Evolutionary conservation across 129 eudicot species (phyloP), one percentile per base, ranked within the genome.

Genomic region (Pittosporum tobira): DNA sequence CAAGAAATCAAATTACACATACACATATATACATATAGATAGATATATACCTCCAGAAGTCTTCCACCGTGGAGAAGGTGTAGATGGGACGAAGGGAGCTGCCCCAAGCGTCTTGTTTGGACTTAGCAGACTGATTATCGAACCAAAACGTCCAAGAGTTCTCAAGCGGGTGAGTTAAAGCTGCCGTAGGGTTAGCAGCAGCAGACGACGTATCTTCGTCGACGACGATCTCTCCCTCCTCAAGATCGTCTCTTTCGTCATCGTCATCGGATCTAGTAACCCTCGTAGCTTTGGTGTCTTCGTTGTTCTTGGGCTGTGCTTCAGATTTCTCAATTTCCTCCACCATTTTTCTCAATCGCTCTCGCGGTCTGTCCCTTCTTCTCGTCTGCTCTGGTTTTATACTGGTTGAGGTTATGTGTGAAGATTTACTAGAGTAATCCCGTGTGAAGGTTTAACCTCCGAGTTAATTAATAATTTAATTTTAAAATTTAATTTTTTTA

Each of bases 11-110:
- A n/a, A n/a, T n/a, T n/a, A n/a, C n/a, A n/a, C n/a, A n/a, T n/a
- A n/a, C n/a, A n/a, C n/a, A n/a, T n/a, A n/a, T n/a, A n/a, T n/a
- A n/a, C n/a, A n/a, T n/a, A n/a, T n/a, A n/a, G n/a, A n/a, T n/a
- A n/a, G n/a, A n/a, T n/a, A 51, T n/a, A 1, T 29, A 82, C 98
- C 98, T 78, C 95, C 95, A 90, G 62, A 90, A 90, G 16, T 78
- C 83, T 67, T 90, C 94, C 31, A 78, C 89, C 14, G 94, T 66
- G 15, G 94, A 80, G 73, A 90, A 90, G 64, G 97, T 90, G 72
- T 85, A 80, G 63, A 90, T 67, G n/a, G 89, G 77, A 50, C 87
- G 81, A 49, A 80, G 73, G 11, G 87, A 80, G 45, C 81, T 76
- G 1, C 95, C 95, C 98, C 95, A 90, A 34, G 71, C 69, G 16